phyloP scores from a whole-genome alignment of 768 basidiomycete genomes.

The Lepiota venenata region DNA sequence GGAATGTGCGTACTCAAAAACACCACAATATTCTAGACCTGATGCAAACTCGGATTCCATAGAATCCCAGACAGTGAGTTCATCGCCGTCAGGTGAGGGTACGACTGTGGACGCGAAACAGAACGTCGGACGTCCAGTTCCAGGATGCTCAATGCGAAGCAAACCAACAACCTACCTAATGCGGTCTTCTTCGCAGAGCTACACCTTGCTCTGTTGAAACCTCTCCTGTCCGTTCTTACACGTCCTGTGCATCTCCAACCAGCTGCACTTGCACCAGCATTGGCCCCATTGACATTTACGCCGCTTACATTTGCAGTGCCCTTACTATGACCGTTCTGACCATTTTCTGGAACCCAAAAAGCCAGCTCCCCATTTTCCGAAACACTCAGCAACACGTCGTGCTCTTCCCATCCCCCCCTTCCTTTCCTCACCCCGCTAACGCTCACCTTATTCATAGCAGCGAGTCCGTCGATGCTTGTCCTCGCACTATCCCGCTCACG shows the following conservation, averaged over 20 bases:
- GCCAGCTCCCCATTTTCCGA: constrained; percentile 74
- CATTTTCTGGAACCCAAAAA: constrained; percentile 72
- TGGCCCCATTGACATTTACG: background rate
- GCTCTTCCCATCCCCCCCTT: constrained; percentile 36
- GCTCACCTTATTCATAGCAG: background rate
- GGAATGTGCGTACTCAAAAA: constrained; percentile 47
- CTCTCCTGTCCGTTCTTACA: constrained; percentile 67
- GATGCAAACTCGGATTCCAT: constrained; percentile 91
- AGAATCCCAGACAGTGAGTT: constrained; percentile 96
- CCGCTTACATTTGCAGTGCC: background rate
- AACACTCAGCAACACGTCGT: constrained; percentile 79
- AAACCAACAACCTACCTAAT: constrained; percentile 51
- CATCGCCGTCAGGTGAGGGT: constrained; percentile 54
- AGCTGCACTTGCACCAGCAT: constrained; percentile 10
- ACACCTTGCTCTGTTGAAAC: constrained; percentile 72
- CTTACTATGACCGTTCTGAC: background rate
- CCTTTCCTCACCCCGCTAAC: background rate
- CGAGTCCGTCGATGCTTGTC: background rate
- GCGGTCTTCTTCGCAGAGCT: constrained; percentile 93
- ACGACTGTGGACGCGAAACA: constrained; percentile 46
- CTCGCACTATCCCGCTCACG: constrained; percentile 15
- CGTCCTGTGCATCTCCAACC: constrained; percentile 69
- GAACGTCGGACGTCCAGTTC: background rate
- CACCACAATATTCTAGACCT: constrained; percentile 73
- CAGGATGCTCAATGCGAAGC: constrained; percentile 5